Evolutionary conservation across 1,139 yeast species (phyloP).

Genomic region (Hansenula sp.): DNA sequence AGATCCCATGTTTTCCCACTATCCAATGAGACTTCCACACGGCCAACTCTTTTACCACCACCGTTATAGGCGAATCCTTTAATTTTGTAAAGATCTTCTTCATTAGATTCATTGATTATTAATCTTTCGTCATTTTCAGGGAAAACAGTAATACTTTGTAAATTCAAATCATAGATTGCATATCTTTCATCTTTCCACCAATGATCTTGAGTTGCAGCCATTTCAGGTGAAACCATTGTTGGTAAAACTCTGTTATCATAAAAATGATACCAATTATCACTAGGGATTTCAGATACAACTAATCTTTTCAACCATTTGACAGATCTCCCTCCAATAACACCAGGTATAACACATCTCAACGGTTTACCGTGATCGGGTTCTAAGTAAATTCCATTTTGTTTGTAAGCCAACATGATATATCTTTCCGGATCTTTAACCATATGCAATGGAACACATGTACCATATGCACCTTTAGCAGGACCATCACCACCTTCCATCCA

Average conservation of each 20-base stretch:
- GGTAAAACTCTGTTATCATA: slow-evolving; percentile 33
- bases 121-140: slow-evolving; percentile 26
- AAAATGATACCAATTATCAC: slow-evolving; percentile 31
- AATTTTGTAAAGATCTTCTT: slow-evolving; percentile 18
- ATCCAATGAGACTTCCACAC: slow-evolving; percentile 31
- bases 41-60: slow-evolving; percentile 29
- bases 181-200: slow-evolving; percentile 33
- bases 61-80: slow-evolving; percentile 32
- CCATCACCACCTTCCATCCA: slow-evolving; percentile 31
- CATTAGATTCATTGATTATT: slow-evolving; percentile 4
- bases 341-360: slow-evolving; percentile 30
- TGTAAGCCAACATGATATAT: slow-evolving; percentile 28
- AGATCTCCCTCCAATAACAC: slow-evolving; percentile 32
- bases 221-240: slow-evolving; percentile 29
- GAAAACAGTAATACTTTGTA: slow-evolving; percentile 28
- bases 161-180: slow-evolving; percentile 28
- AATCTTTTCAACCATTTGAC: slow-evolving; percentile 30
- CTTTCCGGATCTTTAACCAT: slow-evolving; percentile 30
- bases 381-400: slow-evolving; percentile 29
- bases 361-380: slow-evolving; percentile 33
- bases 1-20: slow-evolving; percentile 28
- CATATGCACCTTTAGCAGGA: slow-evolving; percentile 31
- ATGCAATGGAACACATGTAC: slow-evolving; percentile 27
- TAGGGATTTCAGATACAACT: slow-evolving; percentile 26
- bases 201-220: slow-evolving; percentile 25